Base-by-base conservation (phyloP, 2,329 filamentous ascomycete species). In the Fusarium scirpi region DNA sequence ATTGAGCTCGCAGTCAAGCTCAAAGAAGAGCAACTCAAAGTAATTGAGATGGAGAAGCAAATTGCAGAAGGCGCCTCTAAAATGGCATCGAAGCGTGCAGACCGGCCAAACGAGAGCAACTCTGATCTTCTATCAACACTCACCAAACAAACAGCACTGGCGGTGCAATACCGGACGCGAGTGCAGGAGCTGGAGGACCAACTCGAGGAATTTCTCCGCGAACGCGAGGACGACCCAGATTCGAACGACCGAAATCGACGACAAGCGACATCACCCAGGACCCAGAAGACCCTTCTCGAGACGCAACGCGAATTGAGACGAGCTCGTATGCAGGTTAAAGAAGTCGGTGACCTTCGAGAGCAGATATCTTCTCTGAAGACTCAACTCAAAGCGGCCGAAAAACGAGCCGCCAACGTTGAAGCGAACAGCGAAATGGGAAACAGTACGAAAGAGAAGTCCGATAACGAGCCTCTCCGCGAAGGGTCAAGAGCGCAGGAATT, bases 1-100 rank as follows among this genome's bases (percentile, higher is more conserved):
- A 85, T 87, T 27, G 86, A 91, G 59, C 80, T 94, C 52, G 85
- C 86, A 24, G 87, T 89, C 64, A 87, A 89, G 73, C 85, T 95
- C 38, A 86, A 86, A 64, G 88, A 91, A 63, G 91, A 94, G 76
- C 89, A 91, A 69, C 85, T 86, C 67, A 91, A 87, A 75, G 88
- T 91, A 27, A 81, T 85, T 30, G 80, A 84, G 57, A 89, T 93
- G 82, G 91, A 94, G 76, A 83, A 84, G 63, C 86, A 84, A 73
- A 85, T 91, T 55, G 83, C 86, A 3, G 85, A 91, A 58, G 82
- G 92, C 63, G 86, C 89, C 56, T 83, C 85, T 8, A 85, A 90
- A 64, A 85, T 91, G 61, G 76, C 71, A 11, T 76, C 77, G n/a
- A 77, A 76, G 56, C 74, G 76, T 34, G 67, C 67, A 34, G 62